phyloP scores from a whole-genome alignment of 108 stramenopile species.

The Cyclotella sp. region DNA sequence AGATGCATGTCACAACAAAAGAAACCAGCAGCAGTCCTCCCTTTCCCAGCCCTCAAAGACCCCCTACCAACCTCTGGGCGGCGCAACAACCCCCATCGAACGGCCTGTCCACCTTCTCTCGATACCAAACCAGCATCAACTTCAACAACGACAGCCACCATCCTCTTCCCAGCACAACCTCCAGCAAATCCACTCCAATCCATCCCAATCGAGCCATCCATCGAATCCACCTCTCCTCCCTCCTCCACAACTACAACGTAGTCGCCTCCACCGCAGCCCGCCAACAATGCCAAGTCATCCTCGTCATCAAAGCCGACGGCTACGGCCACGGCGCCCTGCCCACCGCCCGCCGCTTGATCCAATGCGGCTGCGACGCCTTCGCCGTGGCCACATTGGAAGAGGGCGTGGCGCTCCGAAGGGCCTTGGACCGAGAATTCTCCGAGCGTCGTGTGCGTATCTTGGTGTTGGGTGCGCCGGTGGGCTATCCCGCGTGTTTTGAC shows the following conservation, averaged over 20 bases:
- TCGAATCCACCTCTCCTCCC: conserved; percentile 59
- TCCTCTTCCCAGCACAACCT: background rate
- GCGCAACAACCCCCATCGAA: background rate
- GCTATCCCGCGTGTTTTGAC: conserved; percentile 67
- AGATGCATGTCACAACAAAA: too few species aligned
- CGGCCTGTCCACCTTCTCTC: conserved; percentile 3
- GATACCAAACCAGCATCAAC: background rate
- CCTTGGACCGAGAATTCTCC: conserved; percentile 47
- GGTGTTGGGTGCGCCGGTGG: conserved; percentile 71
- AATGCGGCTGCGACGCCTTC: conserved; percentile 72
- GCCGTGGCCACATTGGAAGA: conserved; percentile 76
- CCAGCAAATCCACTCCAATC: background rate
- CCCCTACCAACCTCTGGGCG: conserved; percentile 8
- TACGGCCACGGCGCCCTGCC: conserved; percentile 78
- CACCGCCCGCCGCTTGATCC: conserved; percentile 64
- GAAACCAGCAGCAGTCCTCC: too few species aligned
- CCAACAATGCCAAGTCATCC: conserved; percentile 72
- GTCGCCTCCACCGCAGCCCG: conserved; percentile 62
- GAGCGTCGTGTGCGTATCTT: conserved; percentile 58
- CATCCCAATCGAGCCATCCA: conserved; percentile 57
- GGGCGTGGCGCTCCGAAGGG: conserved; percentile 58
- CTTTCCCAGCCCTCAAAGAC: background rate
- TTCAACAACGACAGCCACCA: background rate
- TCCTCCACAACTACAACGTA: conserved; percentile 64
- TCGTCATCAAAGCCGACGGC: conserved; percentile 83